These are phyloP conservation scores for Aspergillus phoenicis DNA, from an alignment of 2,329 filamentous ascomycete genomes.

Conservation along the genomic window DNA sequence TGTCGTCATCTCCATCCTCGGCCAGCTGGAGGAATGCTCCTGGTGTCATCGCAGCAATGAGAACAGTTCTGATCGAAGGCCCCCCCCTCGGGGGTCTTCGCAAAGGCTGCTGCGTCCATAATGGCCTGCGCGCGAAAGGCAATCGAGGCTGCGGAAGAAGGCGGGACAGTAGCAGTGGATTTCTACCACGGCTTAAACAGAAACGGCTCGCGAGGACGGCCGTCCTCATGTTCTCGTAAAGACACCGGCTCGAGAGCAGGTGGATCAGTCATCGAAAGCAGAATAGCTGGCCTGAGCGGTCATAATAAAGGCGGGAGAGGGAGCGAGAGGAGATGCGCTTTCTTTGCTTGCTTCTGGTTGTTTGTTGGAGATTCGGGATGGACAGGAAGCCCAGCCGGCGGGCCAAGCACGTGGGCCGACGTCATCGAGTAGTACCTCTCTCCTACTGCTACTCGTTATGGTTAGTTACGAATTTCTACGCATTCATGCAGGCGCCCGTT, in stretches of 20 bases:
- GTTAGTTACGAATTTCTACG: too few relatives aligned
- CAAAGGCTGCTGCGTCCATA: conserved; percentile 27
- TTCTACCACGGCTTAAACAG: conserved; percentile 48
- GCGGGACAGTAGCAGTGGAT: conserved; percentile 37
- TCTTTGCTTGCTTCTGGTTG: neutral
- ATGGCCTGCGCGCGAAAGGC: conserved; percentile 24
- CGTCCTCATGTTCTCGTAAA: conserved; percentile 52
- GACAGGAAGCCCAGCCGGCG: neutral
- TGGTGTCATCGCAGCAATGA: conserved; percentile 55
- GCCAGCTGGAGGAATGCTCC: conserved; percentile 62
- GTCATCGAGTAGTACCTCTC: conserved; percentile 12
- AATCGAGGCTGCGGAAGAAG: conserved; percentile 34
- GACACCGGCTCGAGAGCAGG: conserved; percentile 9
- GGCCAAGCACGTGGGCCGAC: conserved; percentile 21
- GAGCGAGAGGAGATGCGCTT: neutral
- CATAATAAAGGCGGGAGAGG: neutral
- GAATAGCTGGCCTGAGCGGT: neutral
- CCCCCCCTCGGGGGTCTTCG: conserved; percentile 24
- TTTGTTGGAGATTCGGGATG: conserved; percentile 1
- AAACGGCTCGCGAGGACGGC: conserved; percentile 53
- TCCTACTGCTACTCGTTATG: too few relatives aligned
- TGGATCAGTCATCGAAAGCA: conserved; percentile 12
- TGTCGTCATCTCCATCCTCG: conserved; percentile 50
- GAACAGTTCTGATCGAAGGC: conserved; percentile 32
- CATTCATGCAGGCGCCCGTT: too few relatives aligned